Conservation (phyloP, 495 filamentous ascomycete genomes). For the Gamarada debralockiae region DNA sequence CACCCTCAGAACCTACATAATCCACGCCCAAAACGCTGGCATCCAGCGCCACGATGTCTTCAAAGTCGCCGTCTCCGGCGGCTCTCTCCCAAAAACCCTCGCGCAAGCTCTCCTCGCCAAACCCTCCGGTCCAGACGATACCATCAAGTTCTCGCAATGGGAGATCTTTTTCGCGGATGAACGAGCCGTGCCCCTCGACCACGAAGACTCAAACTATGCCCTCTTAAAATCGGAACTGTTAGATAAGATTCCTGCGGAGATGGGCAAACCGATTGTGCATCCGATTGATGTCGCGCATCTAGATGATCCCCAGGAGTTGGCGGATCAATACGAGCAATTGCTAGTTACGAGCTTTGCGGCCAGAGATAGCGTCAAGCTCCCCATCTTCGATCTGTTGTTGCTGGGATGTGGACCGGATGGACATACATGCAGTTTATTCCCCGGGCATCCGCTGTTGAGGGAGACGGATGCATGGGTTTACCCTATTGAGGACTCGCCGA, state of each 20-base stretch:
- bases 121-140: conserved; percentile 55
- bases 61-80: conserved; percentile 90
- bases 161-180: conserved; percentile 99
- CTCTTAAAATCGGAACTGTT: conserved; percentile 84
- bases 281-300: conserved; percentile 70
- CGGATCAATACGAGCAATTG: conserved; percentile 88
- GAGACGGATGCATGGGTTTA: conserved; percentile 92
- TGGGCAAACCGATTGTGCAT: conserved; percentile 66
- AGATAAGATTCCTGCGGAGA: conserved; percentile 70
- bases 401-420: conserved; percentile 94
- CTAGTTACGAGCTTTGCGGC: conserved; percentile 79
- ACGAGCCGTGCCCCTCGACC: conserved; percentile 85
- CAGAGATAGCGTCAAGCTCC: conserved; percentile 83
- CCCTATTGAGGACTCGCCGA: conserved; percentile 86
- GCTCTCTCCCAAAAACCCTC: conserved; percentile 84
- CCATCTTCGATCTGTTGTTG: conserved; percentile 89
- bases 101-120: conserved; percentile 70
- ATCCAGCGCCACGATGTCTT: conserved; percentile 76
- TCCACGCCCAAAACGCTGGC: conserved; percentile 73
- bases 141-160: conserved; percentile 79
- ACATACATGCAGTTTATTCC: conserved; percentile 96
- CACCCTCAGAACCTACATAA: conserved; percentile 74
- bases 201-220: conserved; percentile 90
- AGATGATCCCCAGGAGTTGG: conserved; percentile 84
- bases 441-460: conserved; percentile 78